Conservation (phyloP, 2,329 filamentous ascomycete species). For the Penicillium italicum region DNA sequence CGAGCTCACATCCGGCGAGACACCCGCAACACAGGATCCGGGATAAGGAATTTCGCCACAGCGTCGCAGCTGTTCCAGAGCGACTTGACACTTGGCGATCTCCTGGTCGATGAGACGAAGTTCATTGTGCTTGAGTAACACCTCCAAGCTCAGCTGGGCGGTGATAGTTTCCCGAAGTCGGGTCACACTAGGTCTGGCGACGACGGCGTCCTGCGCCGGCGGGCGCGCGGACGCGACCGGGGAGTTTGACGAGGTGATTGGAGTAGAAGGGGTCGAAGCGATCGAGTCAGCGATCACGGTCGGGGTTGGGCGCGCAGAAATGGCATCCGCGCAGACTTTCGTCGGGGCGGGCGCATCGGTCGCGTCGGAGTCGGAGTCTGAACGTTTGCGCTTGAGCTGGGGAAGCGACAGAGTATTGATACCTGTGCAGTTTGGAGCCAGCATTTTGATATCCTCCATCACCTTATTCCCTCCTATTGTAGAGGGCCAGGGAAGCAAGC, state of each 20-base stretch:
- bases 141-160: conserved; percentile 85
- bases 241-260: conserved; percentile 8
- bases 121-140: conserved; percentile 91
- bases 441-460: conserved; percentile 45
- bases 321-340: conserved; percentile 32
- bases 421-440: conserved; percentile 34
- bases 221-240: conserved; percentile 14
- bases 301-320: conserved; percentile 8
- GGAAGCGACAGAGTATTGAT: conserved; percentile 35
- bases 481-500: conserved; percentile 47
- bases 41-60: conserved; percentile 92
- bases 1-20: conserved; percentile 65
- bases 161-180: conserved; percentile 69
- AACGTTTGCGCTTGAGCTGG: conserved; percentile 58
- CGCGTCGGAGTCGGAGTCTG: conserved; percentile 50
- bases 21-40: conserved; percentile 56
- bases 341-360: conserved; percentile 31
- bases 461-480: conserved; percentile 46
- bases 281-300: conserved; percentile 4
- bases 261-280: conserved; percentile 1
- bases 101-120: conserved; percentile 92
- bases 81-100: conserved; percentile 89
- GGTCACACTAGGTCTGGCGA: conserved; percentile 34
- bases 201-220: conserved; percentile 20
- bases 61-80: conserved; percentile 86